Evolutionary conservation across 345 rosid species (phyloP), one percentile per base, ranked within the genome.

Genomic region (Lenwebbia sp.): DNA sequence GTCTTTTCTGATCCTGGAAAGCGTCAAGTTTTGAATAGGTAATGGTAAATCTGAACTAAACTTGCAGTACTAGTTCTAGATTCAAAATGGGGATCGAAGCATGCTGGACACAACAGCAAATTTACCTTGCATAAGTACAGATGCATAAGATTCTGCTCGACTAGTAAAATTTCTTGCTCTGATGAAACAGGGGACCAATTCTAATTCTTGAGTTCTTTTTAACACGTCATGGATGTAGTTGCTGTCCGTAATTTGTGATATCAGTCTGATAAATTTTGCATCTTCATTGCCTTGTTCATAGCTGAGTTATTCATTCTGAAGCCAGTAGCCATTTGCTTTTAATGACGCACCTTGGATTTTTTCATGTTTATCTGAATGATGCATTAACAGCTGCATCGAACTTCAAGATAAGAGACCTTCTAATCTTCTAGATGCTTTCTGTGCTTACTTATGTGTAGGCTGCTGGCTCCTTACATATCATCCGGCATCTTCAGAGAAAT

Each of bases 21-120:
- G 88, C 99, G 99, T 60, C 95, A 96, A 86, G 92, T 94, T 53
- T 92, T 97, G 75, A 95, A 95, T 90, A 85, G 95, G 98, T 97
- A 90, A 41, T 5, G 14, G 33, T 47, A 33, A 65, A 84, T 49
- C 41, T 30, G 47, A 62, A 62, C 41, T 50, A 30, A 57, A 25
- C 37, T 60, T 13, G 70, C 37, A 84, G 85, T 40, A 47, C 30
- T 22, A 44, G 17, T 84, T 47, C 21, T 53, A 53, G 40, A 44
- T 21, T 52, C 57, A 54, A 52, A 83, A 54, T 84, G 74, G 58
- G 40, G 52, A 84, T 54, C 21, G 33, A 57, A 84, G 65, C 37
- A 44, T 33, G 12, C 60, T 54, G 54, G 44, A 54, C 6, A 30
- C 15, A 19, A 30, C 57, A 83, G 33, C 58, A 83, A 26, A 26